Evolutionary conservation across 176 grass and related monocot species (phyloP).

Genomic region (Eragrostis nindensis): DNA sequence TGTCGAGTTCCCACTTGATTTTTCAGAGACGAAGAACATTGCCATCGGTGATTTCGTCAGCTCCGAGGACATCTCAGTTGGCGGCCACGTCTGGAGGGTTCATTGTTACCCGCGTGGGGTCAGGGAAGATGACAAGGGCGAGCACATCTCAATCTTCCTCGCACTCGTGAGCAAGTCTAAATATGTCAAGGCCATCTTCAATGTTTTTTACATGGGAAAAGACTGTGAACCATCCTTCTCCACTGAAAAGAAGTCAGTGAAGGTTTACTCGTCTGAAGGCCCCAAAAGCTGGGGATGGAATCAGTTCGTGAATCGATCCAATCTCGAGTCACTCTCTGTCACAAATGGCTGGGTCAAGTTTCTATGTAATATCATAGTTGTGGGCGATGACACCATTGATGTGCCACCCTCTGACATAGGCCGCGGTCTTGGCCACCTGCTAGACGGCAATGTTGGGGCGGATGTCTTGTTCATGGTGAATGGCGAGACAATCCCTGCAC

Average conservation of each 20-base stretch:
- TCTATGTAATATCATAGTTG: background rate
- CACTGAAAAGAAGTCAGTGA: background rate
- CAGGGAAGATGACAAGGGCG: background rate
- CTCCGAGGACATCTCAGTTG: background rate
- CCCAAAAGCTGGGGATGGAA: background rate
- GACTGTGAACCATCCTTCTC: background rate
- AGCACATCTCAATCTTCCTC: background rate
- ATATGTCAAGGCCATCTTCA: constrained; percentile 10
- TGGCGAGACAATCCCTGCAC: too few relatives aligned
- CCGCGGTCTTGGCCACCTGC: too few relatives aligned
- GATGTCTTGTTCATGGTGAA: too few relatives aligned
- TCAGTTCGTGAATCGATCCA: background rate
- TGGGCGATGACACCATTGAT: background rate
- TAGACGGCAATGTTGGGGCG: too few relatives aligned
- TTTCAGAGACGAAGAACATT: background rate
- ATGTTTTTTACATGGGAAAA: background rate
- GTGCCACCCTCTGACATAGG: background rate
- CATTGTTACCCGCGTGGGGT: background rate
- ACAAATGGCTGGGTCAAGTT: background rate
- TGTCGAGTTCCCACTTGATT: background rate
- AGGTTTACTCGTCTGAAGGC: background rate
- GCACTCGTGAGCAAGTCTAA: background rate
- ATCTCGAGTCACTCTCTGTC: background rate
- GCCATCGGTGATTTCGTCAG: background rate
- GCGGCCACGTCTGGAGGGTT: background rate